These are phyloP conservation scores for Linnemannia elongata DNA, from an alignment of 192 early-diverging fungal genomes.

Conservation along the genomic window DNA sequence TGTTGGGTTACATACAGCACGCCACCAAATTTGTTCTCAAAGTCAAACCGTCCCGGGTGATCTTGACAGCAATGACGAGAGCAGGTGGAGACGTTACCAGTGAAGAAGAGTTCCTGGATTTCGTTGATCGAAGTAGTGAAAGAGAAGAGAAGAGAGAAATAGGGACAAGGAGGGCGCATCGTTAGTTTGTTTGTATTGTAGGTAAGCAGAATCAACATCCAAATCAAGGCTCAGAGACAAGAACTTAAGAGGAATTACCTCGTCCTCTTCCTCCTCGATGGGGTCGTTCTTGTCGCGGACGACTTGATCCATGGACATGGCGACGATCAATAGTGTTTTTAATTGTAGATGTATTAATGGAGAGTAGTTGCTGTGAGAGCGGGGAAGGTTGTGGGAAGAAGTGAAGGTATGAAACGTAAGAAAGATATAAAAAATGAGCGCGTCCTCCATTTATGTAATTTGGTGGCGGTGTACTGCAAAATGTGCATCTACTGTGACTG, in stretches of 20 bases:
- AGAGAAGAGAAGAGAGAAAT: background rate
- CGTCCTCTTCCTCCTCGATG: conserved; percentile 37
- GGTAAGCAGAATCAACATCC: background rate
- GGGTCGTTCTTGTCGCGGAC: conserved; percentile 21
- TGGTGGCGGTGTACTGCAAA: background rate
- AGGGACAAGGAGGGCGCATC: background rate
- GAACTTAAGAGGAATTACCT: background rate
- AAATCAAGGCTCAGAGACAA: background rate
- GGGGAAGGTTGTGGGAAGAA: background rate
- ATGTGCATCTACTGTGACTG: background rate
- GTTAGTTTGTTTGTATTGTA: background rate
- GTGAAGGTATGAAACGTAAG: background rate
- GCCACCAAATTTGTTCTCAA: background rate
- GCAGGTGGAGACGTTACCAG: conserved; percentile 5
- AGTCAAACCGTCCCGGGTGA: background rate
- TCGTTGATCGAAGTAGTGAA: background rate
- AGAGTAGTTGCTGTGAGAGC: background rate
- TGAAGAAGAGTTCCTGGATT: conserved; percentile 41
- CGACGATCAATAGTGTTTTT: background rate
- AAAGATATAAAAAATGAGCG: background rate
- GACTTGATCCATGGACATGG: conserved; percentile 42
- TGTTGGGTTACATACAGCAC: background rate
- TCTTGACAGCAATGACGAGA: background rate
- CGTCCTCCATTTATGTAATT: background rate
- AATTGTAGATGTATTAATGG: background rate